Conservation (phyloP, 75 land plant species). For the Pinus tabuliformis region DNA sequence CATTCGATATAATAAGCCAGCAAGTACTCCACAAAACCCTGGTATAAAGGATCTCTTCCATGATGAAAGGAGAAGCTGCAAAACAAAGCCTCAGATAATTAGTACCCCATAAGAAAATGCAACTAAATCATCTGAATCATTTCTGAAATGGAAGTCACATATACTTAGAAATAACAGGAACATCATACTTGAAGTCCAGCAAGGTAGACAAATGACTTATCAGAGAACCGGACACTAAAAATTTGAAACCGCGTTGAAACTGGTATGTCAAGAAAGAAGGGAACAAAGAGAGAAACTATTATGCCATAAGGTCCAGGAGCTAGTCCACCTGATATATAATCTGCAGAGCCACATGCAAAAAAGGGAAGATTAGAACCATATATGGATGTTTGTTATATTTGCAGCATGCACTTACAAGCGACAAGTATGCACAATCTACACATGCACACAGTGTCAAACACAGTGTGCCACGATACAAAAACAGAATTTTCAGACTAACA, state of each 20-base stretch:
- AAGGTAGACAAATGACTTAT: slow-evolving; percentile 88
- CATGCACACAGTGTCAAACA: no score
- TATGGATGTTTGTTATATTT: no score
- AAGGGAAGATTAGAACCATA: neutral
- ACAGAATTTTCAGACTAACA: no score
- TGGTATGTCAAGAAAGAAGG: slow-evolving; percentile 92
- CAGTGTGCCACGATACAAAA: no score
- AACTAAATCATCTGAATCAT: neutral
- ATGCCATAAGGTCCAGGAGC: slow-evolving; percentile 92
- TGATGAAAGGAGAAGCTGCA: slow-evolving; percentile 86
- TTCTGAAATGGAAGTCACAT: neutral
- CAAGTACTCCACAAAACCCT: slow-evolving; percentile 87
- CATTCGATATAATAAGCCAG: slow-evolving; percentile 72
- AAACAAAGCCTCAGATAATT: slow-evolving; percentile 1
- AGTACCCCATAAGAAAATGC: neutral
- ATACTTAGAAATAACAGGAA: neutral
- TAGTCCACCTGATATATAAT: slow-evolving; percentile 34
- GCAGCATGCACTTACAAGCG: no score
- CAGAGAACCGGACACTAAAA: slow-evolving; percentile 67
- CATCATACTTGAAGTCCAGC: slow-evolving; percentile 92
- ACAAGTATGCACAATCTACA: no score
- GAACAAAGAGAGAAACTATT: slow-evolving; percentile 89
- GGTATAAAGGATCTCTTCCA: slow-evolving; percentile 91
- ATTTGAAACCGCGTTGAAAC: slow-evolving; percentile 74
- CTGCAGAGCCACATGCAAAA: slow-evolving; percentile 41